Evolutionary conservation across 345 rosid genomes (phyloP), one percentile per base, ranked within the genome.

Genomic region (Sisymbrium irio): DNA sequence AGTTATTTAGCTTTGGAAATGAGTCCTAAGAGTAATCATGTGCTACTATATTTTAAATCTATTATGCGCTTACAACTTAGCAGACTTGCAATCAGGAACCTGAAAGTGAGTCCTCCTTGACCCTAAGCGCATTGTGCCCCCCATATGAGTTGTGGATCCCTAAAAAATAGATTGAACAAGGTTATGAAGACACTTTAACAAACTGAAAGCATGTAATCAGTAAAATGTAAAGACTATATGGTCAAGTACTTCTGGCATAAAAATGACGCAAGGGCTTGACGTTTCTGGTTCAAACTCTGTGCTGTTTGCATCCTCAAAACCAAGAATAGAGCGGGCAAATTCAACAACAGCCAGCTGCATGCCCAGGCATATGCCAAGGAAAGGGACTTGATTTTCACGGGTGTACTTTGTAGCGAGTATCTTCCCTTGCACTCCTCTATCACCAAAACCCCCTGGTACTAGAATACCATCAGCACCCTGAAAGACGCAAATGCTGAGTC

Each of bases 401-500:
- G 97, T 91, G 64, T 85, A 85, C 71, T 87, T 85, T 19, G 90
- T 86, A 30, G 97, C 95, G 67, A 91, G 87, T 73, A 88, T 91
- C 77, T 88, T 91, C 33, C 97, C 97, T 73, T 85, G 88, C 44
- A 91, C 95, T 62, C 97, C 97, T 79, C 94, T 79, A 68, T 88
- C 92, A 70, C 97, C 97, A 82, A 91, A 91, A 49, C 97, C 97
- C 63, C 95, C 97, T 10, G 97, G 97, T 57, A 91, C 97, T 46
- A 91, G 79, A 75, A 87, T 55, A 56, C 95, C 94, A 76, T 85
- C 86, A 60, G 95, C 85, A 72, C 86, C 89, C 92, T 90, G 83
- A 67, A 80, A 56, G 35, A 15, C 20, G 44, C 12, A 17, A 33
- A 14, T 28, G 36, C 13, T 76, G 18, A 75, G 71, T 22, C 40